Conservation (phyloP, 2,329 filamentous ascomycete species). For the Aspergillus tamarii region DNA sequence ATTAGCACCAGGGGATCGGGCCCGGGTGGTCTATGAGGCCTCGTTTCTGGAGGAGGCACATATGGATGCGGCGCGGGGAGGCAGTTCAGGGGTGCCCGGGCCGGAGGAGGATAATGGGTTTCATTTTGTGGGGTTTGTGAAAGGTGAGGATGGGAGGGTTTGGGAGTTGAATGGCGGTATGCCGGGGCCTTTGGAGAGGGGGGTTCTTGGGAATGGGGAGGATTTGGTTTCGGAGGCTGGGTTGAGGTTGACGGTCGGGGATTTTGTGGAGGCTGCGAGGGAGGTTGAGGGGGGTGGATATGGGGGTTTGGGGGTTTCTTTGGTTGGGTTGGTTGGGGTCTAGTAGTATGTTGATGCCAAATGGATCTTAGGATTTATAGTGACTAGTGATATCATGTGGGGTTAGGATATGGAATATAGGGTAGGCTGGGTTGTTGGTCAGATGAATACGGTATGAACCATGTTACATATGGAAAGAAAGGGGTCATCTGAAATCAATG, state of each 20-base stretch:
- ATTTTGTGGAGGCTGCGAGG: conserved; percentile 17
- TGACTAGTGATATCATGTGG: background rate
- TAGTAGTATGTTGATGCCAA: too few relatives aligned
- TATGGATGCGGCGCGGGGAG: conserved; percentile 15
- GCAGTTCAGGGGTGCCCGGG: conserved; percentile 7
- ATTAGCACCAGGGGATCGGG: conserved; percentile 50
- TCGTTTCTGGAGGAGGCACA: conserved; percentile 30
- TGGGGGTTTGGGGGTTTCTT: background rate
- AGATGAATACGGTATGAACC: background rate
- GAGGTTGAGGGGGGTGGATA: background rate
- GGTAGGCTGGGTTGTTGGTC: background rate
- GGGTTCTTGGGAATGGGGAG: conserved; percentile 30
- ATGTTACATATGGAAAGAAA: background rate
- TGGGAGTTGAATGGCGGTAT: conserved; percentile 39
- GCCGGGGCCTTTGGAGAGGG: conserved; percentile 36
- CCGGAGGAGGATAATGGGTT: conserved; percentile 6
- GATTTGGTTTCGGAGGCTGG: conserved; percentile 35
- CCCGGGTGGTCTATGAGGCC: conserved; percentile 54
- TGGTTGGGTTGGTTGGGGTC: background rate
- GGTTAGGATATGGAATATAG: background rate
- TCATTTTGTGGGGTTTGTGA: conserved; percentile 41
- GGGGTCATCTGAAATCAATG: background rate
- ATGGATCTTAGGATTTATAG: background rate
- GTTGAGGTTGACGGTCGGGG: conserved; percentile 17
- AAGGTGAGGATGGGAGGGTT: conserved; percentile 32